These are phyloP conservation scores for Penicillium nordicum DNA, from an alignment of 2,329 filamentous ascomycete genomes.

Conservation along the genomic window DNA sequence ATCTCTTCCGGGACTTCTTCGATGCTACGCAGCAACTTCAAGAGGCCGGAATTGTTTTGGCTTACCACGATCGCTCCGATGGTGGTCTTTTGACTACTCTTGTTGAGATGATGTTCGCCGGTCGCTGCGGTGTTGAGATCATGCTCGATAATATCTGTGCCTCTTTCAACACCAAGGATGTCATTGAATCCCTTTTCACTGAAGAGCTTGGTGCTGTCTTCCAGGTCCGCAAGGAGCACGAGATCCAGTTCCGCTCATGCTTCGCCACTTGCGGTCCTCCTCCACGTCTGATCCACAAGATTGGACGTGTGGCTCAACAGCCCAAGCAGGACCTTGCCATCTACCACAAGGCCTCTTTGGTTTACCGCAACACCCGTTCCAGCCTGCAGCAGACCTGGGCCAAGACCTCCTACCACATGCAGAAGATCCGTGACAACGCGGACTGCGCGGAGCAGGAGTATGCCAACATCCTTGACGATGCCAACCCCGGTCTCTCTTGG, in stretches of 20 bases:
- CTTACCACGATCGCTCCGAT: constrained; percentile 92
- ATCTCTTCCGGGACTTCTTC: constrained; percentile 83
- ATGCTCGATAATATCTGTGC: constrained; percentile 67
- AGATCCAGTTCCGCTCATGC: constrained; percentile 80
- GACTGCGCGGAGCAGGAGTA: constrained; percentile 81
- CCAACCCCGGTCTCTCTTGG: constrained; percentile 80
- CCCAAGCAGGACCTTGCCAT: constrained; percentile 74
- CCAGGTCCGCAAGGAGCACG: constrained; percentile 82
- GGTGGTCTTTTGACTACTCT: constrained; percentile 88
- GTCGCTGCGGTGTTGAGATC: constrained; percentile 81
- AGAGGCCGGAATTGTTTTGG: constrained; percentile 70
- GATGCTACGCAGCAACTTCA: constrained; percentile 73
- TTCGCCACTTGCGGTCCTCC: constrained; percentile 89
- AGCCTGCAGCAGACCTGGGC: constrained; percentile 86
- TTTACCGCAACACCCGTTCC: constrained; percentile 67
- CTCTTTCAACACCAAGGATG: constrained; percentile 59
- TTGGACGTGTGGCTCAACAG: constrained; percentile 67
- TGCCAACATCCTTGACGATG: constrained; percentile 67
- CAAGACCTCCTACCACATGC: constrained; percentile 84
- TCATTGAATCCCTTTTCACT: constrained; percentile 83
- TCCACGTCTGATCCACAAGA: constrained; percentile 74
- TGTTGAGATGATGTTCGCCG: constrained; percentile 97
- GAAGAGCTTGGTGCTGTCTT: constrained; percentile 95
- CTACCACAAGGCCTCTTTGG: constrained; percentile 63
- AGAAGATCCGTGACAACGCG: constrained; percentile 84